Evolutionary conservation across 306 rosid genomes (phyloP).

Genomic region (Pyrus bretschneideri): DNA sequence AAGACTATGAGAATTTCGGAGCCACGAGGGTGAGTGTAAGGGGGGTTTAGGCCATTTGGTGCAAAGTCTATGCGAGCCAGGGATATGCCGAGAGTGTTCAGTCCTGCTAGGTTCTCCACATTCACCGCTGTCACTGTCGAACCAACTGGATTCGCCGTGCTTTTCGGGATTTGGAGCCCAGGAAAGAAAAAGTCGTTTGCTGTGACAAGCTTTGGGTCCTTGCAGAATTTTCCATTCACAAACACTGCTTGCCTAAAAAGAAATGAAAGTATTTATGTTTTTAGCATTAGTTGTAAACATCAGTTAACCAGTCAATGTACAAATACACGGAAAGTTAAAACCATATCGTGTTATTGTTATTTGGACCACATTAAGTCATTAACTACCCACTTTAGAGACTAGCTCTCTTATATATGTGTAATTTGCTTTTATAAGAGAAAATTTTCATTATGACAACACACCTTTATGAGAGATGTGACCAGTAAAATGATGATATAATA

Average conservation of each 20-base stretch:
- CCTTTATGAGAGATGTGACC: too few species aligned
- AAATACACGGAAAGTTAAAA: too few species aligned
- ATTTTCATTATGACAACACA: too few species aligned
- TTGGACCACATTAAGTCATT: too few species aligned
- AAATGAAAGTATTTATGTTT: background rate
- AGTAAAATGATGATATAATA: too few species aligned
- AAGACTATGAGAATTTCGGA: background rate
- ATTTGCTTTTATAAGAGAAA: too few species aligned
- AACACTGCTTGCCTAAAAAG: background rate
- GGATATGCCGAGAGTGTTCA: background rate
- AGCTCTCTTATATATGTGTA: too few species aligned
- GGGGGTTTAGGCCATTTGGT: background rate
- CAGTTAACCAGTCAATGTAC: too few species aligned
- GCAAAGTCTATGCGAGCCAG: background rate
- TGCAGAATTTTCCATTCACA: background rate
- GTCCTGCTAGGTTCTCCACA: background rate
- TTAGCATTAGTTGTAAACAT: background rate
- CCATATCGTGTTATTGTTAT: too few species aligned
- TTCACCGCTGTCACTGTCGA: background rate
- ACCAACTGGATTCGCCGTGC: background rate
- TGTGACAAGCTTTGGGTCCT: background rate
- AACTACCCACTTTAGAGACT: too few species aligned
- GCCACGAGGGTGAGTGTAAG: background rate
- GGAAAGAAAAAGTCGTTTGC: background rate
- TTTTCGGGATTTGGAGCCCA: background rate